Evolutionary conservation across 176 grass and related monocot genomes (phyloP).

Genomic region (Musa troglodytarum): DNA sequence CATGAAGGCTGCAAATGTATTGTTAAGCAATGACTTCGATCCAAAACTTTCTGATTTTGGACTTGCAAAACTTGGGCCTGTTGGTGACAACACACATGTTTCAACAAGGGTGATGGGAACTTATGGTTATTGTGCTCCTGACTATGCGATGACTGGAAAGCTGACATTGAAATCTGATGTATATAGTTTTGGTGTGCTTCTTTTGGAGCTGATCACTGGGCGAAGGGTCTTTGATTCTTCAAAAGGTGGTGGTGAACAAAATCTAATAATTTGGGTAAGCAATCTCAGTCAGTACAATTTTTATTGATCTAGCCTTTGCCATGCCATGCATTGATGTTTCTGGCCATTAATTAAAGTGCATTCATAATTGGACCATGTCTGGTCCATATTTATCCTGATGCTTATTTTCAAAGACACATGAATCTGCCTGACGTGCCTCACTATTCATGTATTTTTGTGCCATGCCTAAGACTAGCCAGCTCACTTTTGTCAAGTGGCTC

Average conservation of each 20-base stretch:
- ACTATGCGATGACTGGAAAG: constrained; percentile 74
- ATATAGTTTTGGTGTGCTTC: constrained; percentile 85
- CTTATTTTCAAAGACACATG: too few species aligned
- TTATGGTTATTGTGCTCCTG: constrained; percentile 89
- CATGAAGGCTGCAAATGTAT: constrained; percentile 83
- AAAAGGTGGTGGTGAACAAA: constrained; percentile 47
- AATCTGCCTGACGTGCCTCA: too few species aligned
- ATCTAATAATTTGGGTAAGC: constrained; percentile 68
- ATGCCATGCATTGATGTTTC: too few species aligned
- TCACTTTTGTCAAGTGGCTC: too few species aligned
- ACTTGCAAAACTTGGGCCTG: constrained; percentile 78
- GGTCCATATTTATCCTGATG: too few species aligned
- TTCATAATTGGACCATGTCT: too few species aligned
- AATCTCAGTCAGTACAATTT: too few species aligned
- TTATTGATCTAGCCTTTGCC: too few species aligned
- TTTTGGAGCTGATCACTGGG: constrained; percentile 82
- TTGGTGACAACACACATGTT: constrained; percentile 78
- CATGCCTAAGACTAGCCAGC: too few species aligned
- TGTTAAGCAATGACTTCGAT: constrained; percentile 59
- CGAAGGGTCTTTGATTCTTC: constrained; percentile 66
- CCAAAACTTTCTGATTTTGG: constrained; percentile 96
- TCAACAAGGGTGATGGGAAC: constrained; percentile 97
- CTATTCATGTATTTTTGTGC: too few species aligned
- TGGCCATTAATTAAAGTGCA: too few species aligned
- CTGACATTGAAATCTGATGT: constrained; percentile 84